phyloP scores from a whole-genome alignment of 306 rosid genomes.

The Dalbergia oliveri region DNA sequence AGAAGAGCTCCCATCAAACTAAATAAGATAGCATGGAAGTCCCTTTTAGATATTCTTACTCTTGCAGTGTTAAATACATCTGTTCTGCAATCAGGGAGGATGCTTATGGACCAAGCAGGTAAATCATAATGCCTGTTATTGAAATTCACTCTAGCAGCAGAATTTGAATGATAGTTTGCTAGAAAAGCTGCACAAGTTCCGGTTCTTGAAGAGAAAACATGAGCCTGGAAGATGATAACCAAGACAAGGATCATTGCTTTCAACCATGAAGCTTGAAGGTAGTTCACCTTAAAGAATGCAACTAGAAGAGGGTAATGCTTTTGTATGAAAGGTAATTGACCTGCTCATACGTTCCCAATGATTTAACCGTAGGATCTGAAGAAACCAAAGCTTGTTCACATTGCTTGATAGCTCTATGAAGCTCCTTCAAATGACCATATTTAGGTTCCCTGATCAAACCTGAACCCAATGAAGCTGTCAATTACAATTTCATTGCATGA shows the following conservation, averaged over 20 bases:
- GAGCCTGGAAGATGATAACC: conserved; percentile 65
- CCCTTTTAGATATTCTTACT: conserved; percentile 55
- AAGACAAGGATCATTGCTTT: conserved; percentile 34
- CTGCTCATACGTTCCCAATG: conserved; percentile 84
- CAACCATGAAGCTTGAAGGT: background rate
- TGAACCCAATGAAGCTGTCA: conserved; percentile 45
- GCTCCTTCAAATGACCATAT: conserved; percentile 85
- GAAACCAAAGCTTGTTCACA: conserved; percentile 88
- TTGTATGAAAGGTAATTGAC: conserved; percentile 51
- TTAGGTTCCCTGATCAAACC: conserved; percentile 93
- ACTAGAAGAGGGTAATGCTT: conserved; percentile 22
- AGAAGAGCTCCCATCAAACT: conserved; percentile 14
- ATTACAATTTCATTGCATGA: conserved; percentile 18
- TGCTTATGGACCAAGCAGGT: conserved; percentile 99
- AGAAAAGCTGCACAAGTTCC: conserved; percentile 89
- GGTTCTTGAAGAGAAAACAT: conserved; percentile 70
- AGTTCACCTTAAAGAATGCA: background rate
- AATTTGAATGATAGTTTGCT: conserved; percentile 65
- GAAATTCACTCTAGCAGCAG: conserved; percentile 73
- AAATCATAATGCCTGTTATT: conserved; percentile 75
- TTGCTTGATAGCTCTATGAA: conserved; percentile 81
- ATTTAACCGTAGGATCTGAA: conserved; percentile 77
- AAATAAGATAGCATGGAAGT: conserved; percentile 11
- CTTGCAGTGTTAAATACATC: conserved; percentile 87
- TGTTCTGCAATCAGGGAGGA: conserved; percentile 89